Evolutionary conservation across 2,329 filamentous ascomycete genomes (phyloP), one percentile per base, ranked within the genome.

Genomic region (Penicillium sp.): DNA sequence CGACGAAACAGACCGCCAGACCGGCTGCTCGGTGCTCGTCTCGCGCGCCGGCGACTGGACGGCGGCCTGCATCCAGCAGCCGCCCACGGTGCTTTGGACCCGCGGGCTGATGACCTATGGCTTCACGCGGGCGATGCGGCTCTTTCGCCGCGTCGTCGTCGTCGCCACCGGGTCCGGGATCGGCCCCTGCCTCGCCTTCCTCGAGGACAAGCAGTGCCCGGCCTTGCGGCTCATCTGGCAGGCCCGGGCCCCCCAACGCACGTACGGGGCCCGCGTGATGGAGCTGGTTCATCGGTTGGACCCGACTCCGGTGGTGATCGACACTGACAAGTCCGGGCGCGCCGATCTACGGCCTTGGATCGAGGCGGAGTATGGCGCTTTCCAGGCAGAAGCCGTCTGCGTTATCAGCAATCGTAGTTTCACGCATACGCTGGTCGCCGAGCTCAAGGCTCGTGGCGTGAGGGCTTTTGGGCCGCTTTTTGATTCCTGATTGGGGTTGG

Each of bases 41-140:
- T 86, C 83, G 33, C 83, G 81, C 48, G 84, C 83, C 4, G 85
- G 85, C 17, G 84, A 88, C 65, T 89, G 84, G 84, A 88, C 85
- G 0, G 70, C 70, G 13, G 68, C 72, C 25, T 75, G 78, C 40
- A 87, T 88, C 63, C 65, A 72, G 33, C 70, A 74, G 33, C 79
- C 79, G 3, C 83, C 83, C 1, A 73, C 67, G 1, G 64, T 76
- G 30, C 66, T 88, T 36, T 88, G 81, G 80, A 78, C 83, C 3
- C 78, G 83, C 35, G 84, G 84, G n/a, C 70, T 81, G 0, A 81
- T 84, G 1, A 76, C 80, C 4, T 79, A 76, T 40, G 84, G 84
- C 21, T 80, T 87, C 19, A 75, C 84, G 51, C 78, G 81, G 47
- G 74, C 84, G 36, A 77, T 83, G 11, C 75, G 77, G 0, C 70